Base-by-base conservation (phyloP, 2,329 filamentous ascomycete genomes). In the Fusarium torulosum region DNA sequence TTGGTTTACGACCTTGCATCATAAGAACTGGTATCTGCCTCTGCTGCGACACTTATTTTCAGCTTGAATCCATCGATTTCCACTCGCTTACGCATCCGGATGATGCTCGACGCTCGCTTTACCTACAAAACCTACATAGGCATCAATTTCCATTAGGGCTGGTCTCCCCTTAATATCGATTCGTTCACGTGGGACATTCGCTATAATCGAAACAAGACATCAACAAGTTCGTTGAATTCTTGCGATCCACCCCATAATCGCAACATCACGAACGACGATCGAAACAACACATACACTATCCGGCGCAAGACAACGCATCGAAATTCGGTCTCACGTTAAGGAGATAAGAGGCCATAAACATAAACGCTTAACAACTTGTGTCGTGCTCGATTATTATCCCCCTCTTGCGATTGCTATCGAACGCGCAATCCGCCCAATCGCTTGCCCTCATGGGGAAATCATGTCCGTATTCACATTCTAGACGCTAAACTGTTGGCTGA, bases 381-480 rank as follows among this genome's bases (percentile, higher is more conserved):
- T 37, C 46, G 19, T 21, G 52, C 42, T 42, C 31, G 43, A 9
- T 27, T 37, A 20, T 38, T 29, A 41, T 29, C 8, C 55, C 45
- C 21, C 33, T 57, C 47, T 37, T 11, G 41, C 45, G 53, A 56
- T 49, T 38, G 21, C 13, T 47, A 44, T 38, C 38, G n/a, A 37
- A 37, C 15, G 35, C 33, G 15, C 33, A 51, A 46, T 41, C 29
- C 20, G 20, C n/a, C 35, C 13, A 37, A 60, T 46, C 53, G 40
- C 51, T 59, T 61, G 33, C 60, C 66, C 65, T 67, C 25, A 79
- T 79, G 77, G 77, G 77, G 62, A 79, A 79, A 72, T 74, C 79
- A 70, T 78, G 77, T 79, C 70, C 20, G 77, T 74, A 59, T 58
- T 46, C 43, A 27, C 37, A 25, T 53, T 61, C 27, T 47, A 6